These are phyloP conservation scores for Heliamphora pulchella DNA, from an alignment of 179 eudicot species.

Conservation along the genomic window DNA sequence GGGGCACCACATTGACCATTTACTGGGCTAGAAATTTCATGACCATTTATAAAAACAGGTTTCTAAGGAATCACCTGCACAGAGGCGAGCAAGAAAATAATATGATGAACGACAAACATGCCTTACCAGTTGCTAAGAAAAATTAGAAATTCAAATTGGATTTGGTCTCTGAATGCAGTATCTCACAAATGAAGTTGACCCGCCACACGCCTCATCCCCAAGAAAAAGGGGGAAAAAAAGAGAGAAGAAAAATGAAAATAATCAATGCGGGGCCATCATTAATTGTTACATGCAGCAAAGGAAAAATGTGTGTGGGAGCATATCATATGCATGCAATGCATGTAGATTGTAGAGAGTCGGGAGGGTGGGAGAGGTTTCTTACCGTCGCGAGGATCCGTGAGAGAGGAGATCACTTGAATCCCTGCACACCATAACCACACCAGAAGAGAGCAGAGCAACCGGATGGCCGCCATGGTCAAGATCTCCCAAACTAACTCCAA, in stretches of 20 bases:
- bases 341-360: background rate
- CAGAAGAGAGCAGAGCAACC: constrained; percentile 15
- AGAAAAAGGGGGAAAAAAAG: background rate
- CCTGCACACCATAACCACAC: constrained; percentile 18
- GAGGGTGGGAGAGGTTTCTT: background rate
- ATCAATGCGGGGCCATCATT: background rate
- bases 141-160: background rate
- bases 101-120: background rate
- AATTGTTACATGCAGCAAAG: too few species aligned
- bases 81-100: too few species aligned
- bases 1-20: too few species aligned
- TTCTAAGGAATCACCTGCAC: too few species aligned
- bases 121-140: background rate
- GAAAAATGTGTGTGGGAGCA: background rate
- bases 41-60: background rate
- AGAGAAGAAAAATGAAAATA: background rate
- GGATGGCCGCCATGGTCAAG: background rate
- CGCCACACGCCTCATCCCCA: background rate
- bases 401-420: constrained; percentile 28
- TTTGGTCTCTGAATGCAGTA: background rate
- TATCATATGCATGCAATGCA: background rate
- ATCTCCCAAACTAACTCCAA: too few species aligned
- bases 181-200: background rate
- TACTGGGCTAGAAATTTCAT: background rate
- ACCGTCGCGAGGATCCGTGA: constrained; percentile 60